These are phyloP conservation scores for Aegilops tauschii DNA, from an alignment of 176 grass and related monocot genomes.

Conservation along the genomic window DNA sequence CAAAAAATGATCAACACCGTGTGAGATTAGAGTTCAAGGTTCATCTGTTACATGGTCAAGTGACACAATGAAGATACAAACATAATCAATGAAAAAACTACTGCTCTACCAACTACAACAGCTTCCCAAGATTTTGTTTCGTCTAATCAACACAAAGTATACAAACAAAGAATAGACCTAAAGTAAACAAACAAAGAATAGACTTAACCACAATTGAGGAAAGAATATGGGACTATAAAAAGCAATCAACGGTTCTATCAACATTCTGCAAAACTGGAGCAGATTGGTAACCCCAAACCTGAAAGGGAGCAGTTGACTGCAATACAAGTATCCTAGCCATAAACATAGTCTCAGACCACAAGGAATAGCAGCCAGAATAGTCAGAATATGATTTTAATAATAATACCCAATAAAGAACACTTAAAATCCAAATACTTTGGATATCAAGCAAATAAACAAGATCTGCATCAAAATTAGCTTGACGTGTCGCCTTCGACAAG, in stretches of 20 bases:
- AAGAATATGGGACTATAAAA: slow-evolving; percentile 10
- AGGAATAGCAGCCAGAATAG: background rate
- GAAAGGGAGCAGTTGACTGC: background rate
- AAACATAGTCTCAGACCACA: background rate
- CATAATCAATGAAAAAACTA: slow-evolving; percentile 1
- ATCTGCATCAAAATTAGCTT: background rate
- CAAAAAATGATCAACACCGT: background rate
- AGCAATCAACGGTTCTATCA: background rate
- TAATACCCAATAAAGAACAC: background rate
- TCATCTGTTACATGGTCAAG: background rate
- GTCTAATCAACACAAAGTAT: background rate
- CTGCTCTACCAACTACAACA: slow-evolving; percentile 7
- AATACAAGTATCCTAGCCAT: background rate
- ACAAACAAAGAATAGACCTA: background rate
- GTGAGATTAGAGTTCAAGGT: slow-evolving; percentile 1
- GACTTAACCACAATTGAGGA: background rate
- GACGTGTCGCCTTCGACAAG: slow-evolving; percentile 5
- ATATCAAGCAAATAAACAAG: slow-evolving; percentile 20
- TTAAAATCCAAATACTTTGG: background rate
- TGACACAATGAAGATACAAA: background rate
- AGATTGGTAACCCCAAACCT: background rate
- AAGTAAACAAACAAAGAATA: background rate
- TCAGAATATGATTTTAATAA: background rate
- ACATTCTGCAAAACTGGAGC: background rate
- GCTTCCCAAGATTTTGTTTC: background rate